Percentiles rank a stretch among this genome's conserved stretches.
Conservation (phyloP, 225 moss, liverwort and hornwort genomes). For the Climacium dendroides region DNA sequence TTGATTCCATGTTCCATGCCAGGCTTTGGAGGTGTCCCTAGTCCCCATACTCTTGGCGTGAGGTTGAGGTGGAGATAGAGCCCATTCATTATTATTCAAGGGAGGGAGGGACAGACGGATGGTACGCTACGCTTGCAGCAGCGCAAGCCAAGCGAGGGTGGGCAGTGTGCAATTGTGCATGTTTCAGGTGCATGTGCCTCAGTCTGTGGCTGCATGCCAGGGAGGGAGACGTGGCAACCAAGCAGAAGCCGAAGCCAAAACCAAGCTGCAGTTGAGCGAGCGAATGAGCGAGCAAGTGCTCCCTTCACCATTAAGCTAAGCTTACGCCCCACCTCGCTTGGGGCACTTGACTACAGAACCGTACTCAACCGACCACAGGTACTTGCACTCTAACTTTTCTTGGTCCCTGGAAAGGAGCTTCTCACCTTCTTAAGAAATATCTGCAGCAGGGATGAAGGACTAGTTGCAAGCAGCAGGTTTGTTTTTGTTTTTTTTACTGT, state of each 20-base stretch:
- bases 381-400: neutral
- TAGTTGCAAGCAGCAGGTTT: too few species aligned
- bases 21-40: neutral
- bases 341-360: too few species aligned
- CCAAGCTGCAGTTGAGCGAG: too few species aligned
- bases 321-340: too few species aligned
- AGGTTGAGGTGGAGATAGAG: neutral
- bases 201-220: neutral
- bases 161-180: neutral
- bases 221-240: too few species aligned
- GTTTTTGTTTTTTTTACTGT: too few species aligned
- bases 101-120: too few species aligned
- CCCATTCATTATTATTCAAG: too few species aligned
- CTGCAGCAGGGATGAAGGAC: neutral
- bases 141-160: too few species aligned
- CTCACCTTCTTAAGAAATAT: neutral
- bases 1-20: too few species aligned
- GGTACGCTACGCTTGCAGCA: neutral
- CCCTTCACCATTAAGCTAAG: neutral
- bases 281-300: too few species aligned
- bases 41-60: neutral
- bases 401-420: neutral
- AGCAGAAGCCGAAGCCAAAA: too few species aligned
- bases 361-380: neutral
- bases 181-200: neutral